phyloP scores from a whole-genome alignment of 2,329 filamentous ascomycete species.

The Myriosclerotinia curreyana region DNA sequence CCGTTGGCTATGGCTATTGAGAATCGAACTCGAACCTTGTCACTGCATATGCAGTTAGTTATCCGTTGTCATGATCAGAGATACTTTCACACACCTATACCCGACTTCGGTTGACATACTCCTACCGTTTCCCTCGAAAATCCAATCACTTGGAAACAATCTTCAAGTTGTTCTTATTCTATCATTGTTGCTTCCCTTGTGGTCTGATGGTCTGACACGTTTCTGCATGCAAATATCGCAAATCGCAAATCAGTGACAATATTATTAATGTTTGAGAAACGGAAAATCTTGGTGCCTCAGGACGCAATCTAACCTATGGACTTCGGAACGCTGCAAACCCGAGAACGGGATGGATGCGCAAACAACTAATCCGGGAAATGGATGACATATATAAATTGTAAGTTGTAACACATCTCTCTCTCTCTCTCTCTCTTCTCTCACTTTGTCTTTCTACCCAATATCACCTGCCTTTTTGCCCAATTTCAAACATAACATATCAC shows the following conservation, averaged over 20 bases:
- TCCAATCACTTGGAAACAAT: not conserved
- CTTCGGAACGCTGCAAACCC: not conserved
- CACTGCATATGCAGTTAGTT: constrained; percentile 13
- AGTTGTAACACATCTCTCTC: not conserved
- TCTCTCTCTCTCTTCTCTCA: too few species aligned
- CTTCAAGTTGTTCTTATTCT: not conserved
- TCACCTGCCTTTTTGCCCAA: not conserved
- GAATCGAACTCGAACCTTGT: not conserved
- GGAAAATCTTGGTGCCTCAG: not conserved
- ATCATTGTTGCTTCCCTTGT: not conserved
- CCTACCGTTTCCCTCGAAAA: not conserved
- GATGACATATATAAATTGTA: not conserved
- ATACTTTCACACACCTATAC: not conserved
- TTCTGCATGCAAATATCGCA: not conserved
- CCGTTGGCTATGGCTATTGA: not conserved
- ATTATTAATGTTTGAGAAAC: too few species aligned
- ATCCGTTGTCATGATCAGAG: not conserved
- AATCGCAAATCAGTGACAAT: too few species aligned
- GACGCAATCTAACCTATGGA: too few species aligned
- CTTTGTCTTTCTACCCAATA: not conserved
- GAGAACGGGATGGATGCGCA: not conserved
- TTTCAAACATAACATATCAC: not conserved
- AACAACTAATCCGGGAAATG: not conserved
- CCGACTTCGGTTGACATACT: not conserved
- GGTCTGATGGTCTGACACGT: not conserved